Percentiles rank a stretch among this genome's conserved stretches.
Conservation (phyloP, 2,329 filamentous ascomycete genomes). For the Penicillium occitanis region DNA sequence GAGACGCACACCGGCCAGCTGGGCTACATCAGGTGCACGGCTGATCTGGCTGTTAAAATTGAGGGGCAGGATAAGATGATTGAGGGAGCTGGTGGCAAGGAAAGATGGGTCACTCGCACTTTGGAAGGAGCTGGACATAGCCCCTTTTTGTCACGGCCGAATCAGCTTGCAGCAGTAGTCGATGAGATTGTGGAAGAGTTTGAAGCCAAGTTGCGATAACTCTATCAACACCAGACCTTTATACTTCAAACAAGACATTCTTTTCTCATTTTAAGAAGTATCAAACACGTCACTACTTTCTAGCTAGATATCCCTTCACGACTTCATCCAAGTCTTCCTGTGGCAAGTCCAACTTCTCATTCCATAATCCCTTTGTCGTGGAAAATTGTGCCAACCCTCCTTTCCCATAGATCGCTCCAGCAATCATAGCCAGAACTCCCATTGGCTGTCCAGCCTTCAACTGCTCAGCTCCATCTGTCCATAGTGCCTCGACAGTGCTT, state of each 20-base stretch:
- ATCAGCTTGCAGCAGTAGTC: not conserved
- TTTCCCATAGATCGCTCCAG: slow-evolving; percentile 8
- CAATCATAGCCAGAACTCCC: slow-evolving; percentile 9
- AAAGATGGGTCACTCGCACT: not conserved
- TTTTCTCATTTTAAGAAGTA: not conserved
- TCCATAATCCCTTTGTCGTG: slow-evolving; percentile 6
- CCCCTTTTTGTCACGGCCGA: slow-evolving; percentile 5
- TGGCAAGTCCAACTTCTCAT: slow-evolving; percentile 2
- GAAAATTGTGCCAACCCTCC: slow-evolving; percentile 3
- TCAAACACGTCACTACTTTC: not conserved
- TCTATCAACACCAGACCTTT: not conserved
- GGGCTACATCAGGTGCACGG: slow-evolving; percentile 9
- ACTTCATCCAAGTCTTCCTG: slow-evolving; percentile 10
- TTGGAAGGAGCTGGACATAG: slow-evolving; percentile 7
- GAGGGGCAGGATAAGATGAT: not conserved
- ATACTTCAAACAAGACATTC: not conserved
- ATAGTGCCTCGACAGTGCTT: not conserved
- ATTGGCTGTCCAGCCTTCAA: not conserved
- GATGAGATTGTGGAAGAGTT: slow-evolving; percentile 12
- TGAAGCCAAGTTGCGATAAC: slow-evolving; percentile 3
- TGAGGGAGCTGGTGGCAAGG: not conserved
- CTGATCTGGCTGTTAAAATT: not conserved
- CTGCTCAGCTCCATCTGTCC: slow-evolving; percentile 1
- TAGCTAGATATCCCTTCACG: not conserved
- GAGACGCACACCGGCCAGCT: not conserved